phyloP scores from a whole-genome alignment of 2,329 filamentous ascomycete species.

The Trichocomaceae sp. region DNA sequence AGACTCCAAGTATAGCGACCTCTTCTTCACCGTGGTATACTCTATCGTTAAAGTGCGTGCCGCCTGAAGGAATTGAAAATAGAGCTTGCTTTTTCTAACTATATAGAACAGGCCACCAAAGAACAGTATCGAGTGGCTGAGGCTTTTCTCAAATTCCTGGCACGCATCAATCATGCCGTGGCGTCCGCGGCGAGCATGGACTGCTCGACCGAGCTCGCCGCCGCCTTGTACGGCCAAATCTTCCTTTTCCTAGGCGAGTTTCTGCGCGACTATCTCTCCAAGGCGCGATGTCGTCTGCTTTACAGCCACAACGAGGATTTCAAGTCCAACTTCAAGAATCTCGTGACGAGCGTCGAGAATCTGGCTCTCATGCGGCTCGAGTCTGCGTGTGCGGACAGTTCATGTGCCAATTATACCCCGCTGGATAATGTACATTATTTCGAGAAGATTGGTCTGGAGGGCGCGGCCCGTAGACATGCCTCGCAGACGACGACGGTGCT shows the following conservation, averaged over 20 bases:
- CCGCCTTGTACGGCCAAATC: slow-evolving; percentile 28
- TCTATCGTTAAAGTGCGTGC: slow-evolving; percentile 30
- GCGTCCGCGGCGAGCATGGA: slow-evolving; percentile 13
- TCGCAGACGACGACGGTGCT: slow-evolving; percentile 32
- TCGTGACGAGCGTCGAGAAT: slow-evolving; percentile 27
- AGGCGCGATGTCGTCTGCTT: slow-evolving; percentile 29
- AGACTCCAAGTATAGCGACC: slow-evolving; percentile 24
- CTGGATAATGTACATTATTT: slow-evolving; percentile 11
- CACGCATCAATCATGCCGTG: slow-evolving; percentile 29
- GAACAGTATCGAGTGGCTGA: slow-evolving; percentile 31
- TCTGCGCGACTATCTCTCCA: slow-evolving; percentile 33
- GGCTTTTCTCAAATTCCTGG: slow-evolving; percentile 27
- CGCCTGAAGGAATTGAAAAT: background rate
- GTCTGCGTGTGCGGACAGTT: slow-evolving; percentile 18
- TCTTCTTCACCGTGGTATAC: slow-evolving; percentile 32
- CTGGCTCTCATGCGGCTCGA: slow-evolving; percentile 7
- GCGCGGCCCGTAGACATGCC: slow-evolving; percentile 25
- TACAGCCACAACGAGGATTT: slow-evolving; percentile 31
- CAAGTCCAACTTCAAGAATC: slow-evolving; percentile 27
- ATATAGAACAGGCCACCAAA: slow-evolving; percentile 25
- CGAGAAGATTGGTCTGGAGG: slow-evolving; percentile 22
- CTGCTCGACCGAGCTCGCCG: slow-evolving; percentile 13
- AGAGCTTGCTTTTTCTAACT: background rate
- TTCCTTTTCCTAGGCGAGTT: slow-evolving; percentile 34
- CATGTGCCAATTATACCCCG: slow-evolving; percentile 3